Evolutionary conservation across 2,329 filamentous ascomycete genomes (phyloP), one percentile per base, ranked within the genome.

Genomic region (Apiospora aurea): DNA sequence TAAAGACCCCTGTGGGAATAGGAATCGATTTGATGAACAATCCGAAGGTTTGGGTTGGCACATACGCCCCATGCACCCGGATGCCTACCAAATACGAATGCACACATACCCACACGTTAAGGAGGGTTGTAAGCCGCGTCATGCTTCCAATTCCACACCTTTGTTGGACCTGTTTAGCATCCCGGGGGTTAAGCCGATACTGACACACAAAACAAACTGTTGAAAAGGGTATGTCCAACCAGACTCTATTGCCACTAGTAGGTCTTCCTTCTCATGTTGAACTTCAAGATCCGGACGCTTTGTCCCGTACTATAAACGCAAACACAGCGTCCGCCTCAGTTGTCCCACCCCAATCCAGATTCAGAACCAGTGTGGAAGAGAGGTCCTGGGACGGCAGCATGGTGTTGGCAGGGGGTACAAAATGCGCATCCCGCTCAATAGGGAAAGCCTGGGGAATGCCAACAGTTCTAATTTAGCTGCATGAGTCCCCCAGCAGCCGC

Each of bases 1-100:
- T 29, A 16, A 14, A 43, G 18, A 41, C 11, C 29, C 14, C 24
- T 43, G 1, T 83, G 10, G 34, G 16, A 10, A 10, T 26, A 61
- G 24, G 13, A 16, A 13, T 29, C 24, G 7, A 13, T 16, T 14
- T 29, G 4, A 4, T 18, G 11, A 57, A 21, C 2, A 57, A 7
- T 29, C 24, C 24, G 14, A 1, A 57, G 29, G 6, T 21, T 13
- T 34, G 18, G 7, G 8, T 34, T 61, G 53, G 16, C 16, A 4
- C 5, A 61, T 61, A 29, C 29, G 16, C 29, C 13, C 29, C 5
- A 61, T 61, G 26, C 29, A 29, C 29, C 13, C 29, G 14, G 51
- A 4, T 14, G 29, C 11, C 24, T 26, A 14, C 24, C 51, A 13
- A 57, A 16, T 29, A 57, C 29, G 14, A 29, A 29, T 57, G 14